Evolutionary conservation across 306 rosid species (phyloP).

Genomic region (Acacia melanoxylon): DNA sequence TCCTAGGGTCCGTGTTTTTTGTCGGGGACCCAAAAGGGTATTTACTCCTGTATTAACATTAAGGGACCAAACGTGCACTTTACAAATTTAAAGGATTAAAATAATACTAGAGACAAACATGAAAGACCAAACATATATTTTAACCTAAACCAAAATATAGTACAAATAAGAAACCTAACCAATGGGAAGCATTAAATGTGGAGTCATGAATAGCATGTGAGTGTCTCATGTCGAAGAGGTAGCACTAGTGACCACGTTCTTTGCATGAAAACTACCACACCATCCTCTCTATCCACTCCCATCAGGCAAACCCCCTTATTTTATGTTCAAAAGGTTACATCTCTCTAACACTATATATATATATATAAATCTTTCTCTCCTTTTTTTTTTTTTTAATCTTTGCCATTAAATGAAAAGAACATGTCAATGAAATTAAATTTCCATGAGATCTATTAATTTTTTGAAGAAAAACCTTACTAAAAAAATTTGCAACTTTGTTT

Average conservation of each 20-base stretch:
- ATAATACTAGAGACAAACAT: no score
- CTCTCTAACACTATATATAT: not conserved
- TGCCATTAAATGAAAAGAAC: not conserved
- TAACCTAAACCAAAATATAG: not conserved
- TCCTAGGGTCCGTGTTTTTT: no score
- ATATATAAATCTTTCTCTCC: not conserved
- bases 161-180: constrained; percentile 4
- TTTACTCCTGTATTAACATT: no score
- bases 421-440: not conserved
- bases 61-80: no score
- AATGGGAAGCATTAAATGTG: constrained; percentile 24
- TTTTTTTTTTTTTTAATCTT: not conserved
- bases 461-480: not conserved
- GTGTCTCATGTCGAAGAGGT: constrained; percentile 12
- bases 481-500: not conserved
- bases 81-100: no score
- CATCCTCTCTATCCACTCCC: not conserved
- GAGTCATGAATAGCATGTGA: constrained; percentile 39
- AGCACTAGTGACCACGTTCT: constrained; percentile 29
- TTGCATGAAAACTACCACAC: constrained; percentile 32
- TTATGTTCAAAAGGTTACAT: not conserved
- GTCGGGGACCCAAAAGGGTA: no score
- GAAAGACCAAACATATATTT: no score
- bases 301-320: not conserved
- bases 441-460: not conserved